Conservation (phyloP, 2,329 filamentous ascomycete species). For the Neophaeococcomyces mojaviensis region DNA sequence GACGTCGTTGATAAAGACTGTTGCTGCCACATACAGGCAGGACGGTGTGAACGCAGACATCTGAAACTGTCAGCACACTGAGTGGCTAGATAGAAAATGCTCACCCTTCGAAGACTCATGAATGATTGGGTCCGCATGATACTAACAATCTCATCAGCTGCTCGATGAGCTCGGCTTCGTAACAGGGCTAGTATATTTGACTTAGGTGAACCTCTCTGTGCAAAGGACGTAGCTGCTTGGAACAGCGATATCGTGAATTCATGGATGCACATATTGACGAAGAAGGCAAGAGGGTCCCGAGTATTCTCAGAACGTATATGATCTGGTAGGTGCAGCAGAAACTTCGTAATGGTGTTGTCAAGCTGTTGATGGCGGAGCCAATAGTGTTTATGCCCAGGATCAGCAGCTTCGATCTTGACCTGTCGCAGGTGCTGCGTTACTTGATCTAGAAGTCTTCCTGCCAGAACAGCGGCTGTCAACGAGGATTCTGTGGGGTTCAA, state of each 20-base stretch:
- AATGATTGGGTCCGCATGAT: not conserved
- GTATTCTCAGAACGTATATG: not conserved
- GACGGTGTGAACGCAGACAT: not conserved
- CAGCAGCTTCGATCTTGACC: not conserved
- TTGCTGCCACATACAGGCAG: not conserved
- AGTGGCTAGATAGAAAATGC: no score
- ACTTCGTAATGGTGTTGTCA: not conserved
- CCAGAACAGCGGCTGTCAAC: not conserved
- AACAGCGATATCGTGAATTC: not conserved
- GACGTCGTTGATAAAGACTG: not conserved
- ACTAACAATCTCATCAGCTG: not conserved
- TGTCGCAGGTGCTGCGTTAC: not conserved
- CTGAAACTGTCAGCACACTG: not conserved
- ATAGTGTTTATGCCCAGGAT: not conserved
- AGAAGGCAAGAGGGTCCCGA: not conserved
- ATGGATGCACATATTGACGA: not conserved
- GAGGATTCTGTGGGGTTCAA: not conserved
- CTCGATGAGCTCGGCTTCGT: not conserved
- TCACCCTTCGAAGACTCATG: not conserved
- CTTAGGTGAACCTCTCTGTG: not conserved
- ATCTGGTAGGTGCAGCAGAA: not conserved
- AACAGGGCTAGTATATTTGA: not conserved
- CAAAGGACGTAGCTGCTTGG: not conserved
- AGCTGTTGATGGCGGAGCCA: not conserved
- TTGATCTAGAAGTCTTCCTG: not conserved